A percentile compares a stretch with the other conserved stretches of the same genome.
Conservation (phyloP, 192 early-diverging fungal species). For the Pecoramyces ruminantium region DNA sequence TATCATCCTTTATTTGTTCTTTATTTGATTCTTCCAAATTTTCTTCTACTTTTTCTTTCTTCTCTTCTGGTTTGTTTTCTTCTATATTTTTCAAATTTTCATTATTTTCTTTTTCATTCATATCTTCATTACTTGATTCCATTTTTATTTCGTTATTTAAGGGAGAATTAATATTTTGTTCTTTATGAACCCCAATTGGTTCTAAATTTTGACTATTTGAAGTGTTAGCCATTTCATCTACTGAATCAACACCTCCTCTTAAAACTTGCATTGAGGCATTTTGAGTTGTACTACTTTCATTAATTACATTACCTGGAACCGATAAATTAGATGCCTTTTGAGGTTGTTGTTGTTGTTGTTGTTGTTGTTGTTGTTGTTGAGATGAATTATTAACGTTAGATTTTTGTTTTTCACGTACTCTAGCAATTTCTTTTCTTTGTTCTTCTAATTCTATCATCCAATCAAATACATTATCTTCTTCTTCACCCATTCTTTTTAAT, state of each 20-base stretch:
- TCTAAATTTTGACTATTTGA: background rate
- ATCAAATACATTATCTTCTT: conserved; percentile 86
- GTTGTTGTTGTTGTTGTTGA: background rate
- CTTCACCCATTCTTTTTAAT: conserved; percentile 44
- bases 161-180: background rate
- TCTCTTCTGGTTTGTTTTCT: background rate
- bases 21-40: background rate
- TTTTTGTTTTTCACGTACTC: conserved; percentile 9
- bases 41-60: background rate
- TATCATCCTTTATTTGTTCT: too few species aligned
- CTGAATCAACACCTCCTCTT: background rate
- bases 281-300: background rate
- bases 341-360: background rate
- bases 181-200: too few species aligned
- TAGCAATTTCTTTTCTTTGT: conserved; percentile 22
- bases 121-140: background rate
- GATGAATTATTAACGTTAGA: background rate
- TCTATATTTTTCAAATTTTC: background rate
- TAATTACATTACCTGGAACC: background rate
- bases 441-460: conserved; percentile 60
- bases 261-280: background rate
- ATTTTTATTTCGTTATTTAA: background rate
- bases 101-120: background rate
- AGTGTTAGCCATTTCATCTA: background rate
- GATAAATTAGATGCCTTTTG: background rate